Evolutionary conservation across 2,329 filamentous ascomycete genomes (phyloP).

Genomic region (Drechslerella dactyloides): DNA sequence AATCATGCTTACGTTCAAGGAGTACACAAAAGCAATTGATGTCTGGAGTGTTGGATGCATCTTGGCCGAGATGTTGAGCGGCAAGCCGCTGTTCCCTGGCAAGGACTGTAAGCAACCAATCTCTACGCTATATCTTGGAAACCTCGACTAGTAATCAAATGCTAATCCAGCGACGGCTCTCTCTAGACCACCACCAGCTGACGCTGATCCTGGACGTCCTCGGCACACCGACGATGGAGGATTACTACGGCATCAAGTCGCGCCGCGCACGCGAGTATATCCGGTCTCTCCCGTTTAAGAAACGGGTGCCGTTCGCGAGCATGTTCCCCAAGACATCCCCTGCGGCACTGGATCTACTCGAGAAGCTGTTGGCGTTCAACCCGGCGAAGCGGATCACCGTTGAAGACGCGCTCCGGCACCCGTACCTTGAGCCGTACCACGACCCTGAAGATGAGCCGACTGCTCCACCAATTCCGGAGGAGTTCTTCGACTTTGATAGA

Average conservation of each 20-base stretch:
- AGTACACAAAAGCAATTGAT: constrained; percentile 99
- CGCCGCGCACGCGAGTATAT: constrained; percentile 97
- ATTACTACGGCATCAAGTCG: constrained; percentile 99
- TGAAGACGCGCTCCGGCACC: constrained; percentile 94
- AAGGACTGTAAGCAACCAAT: constrained; percentile 80
- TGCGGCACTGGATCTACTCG: constrained; percentile 86
- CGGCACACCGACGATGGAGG: constrained; percentile 98
- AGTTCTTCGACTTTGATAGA: constrained; percentile 99
- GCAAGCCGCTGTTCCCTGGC: constrained; percentile 95
- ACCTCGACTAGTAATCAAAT: constrained; percentile 8
- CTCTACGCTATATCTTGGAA: constrained; percentile 8
- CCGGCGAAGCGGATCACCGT: constrained; percentile 98
- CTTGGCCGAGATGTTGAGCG: constrained; percentile 96
- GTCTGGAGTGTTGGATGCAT: constrained; percentile 99
- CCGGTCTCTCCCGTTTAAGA: constrained; percentile 96
- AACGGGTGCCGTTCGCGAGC: constrained; percentile 97
- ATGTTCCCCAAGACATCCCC: constrained; percentile 99
- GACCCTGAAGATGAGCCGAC: constrained; percentile 98
- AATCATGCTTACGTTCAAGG: constrained; percentile 99
- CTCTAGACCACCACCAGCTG: constrained; percentile 89
- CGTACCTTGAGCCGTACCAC: constrained; percentile 97
- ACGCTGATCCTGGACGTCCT: constrained; percentile 97
- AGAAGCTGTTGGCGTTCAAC: constrained; percentile 97
- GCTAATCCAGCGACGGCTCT: constrained; percentile 26
- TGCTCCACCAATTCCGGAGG: constrained; percentile 93